Percentiles rank a stretch among this genome's conserved stretches.
Evolutionary conservation across 75 land plant genomes (phyloP).

Genomic region (Pinus tabuliformis): DNA sequence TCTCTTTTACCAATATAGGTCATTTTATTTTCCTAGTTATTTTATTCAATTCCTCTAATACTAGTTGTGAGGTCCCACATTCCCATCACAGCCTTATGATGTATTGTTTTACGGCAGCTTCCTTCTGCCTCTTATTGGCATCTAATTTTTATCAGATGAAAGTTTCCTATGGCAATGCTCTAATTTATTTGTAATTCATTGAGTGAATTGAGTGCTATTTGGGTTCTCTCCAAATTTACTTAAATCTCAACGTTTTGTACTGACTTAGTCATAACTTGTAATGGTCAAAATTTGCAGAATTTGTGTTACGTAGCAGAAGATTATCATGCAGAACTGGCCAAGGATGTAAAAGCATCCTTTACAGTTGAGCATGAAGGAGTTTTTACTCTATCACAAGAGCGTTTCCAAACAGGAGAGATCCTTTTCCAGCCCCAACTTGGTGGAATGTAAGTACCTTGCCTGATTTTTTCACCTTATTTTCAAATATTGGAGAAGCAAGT

Average conservation of each 20-base stretch:
- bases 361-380: constrained; percentile 45
- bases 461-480: neutral
- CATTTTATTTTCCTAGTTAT: too few relatives aligned
- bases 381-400: constrained; percentile 71
- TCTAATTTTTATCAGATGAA: neutral
- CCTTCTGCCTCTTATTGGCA: neutral
- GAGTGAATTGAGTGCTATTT: neutral
- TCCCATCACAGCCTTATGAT: neutral
- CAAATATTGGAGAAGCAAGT: neutral
- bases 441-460: constrained; percentile 62
- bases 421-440: constrained; percentile 74
- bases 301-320: constrained; percentile 86
- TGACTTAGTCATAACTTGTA: neutral
- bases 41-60: too few relatives aligned
- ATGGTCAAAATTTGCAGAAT: constrained; percentile 41
- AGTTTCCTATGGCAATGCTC: too few relatives aligned
- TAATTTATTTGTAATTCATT: too few relatives aligned
- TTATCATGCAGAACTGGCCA: constrained; percentile 65
- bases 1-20: too few relatives aligned
- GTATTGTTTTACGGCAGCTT: neutral
- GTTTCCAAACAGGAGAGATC: constrained; percentile 78
- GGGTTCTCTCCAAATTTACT: neutral
- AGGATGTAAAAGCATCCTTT: constrained; percentile 63
- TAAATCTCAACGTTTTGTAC: neutral
- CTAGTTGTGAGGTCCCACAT: too few relatives aligned